Percentiles rank a stretch among this genome's conserved stretches.
phyloP scores from a whole-genome alignment of 257 asterid genomes.

The Solanum gandarillasii region DNA sequence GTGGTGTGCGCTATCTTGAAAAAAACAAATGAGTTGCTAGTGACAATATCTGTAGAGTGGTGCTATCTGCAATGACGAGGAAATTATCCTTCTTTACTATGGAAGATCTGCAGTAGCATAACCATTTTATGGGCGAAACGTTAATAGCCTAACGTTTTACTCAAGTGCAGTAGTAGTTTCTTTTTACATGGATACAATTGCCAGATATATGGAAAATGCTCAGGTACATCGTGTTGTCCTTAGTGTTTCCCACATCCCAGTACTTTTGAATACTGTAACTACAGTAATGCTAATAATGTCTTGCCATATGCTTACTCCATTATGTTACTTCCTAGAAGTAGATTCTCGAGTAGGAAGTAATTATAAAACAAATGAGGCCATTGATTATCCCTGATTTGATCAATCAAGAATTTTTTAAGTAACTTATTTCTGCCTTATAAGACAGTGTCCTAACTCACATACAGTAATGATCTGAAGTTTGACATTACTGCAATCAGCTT shows the following conservation, averaged over 20 bases:
- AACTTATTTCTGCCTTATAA: not conserved
- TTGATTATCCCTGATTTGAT: not conserved
- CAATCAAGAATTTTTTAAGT: not conserved
- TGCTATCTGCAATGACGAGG: not conserved
- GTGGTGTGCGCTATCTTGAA: not conserved
- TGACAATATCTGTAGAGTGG: not conserved
- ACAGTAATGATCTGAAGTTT: not conserved
- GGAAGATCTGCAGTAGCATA: not conserved
- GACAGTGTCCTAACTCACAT: not conserved
- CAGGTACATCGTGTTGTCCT: not conserved
- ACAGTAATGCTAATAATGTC: not conserved
- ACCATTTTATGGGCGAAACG: not conserved
- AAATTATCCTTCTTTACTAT: not conserved
- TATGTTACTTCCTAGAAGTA: not conserved
- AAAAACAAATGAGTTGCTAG: not conserved
- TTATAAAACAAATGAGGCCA: not conserved
- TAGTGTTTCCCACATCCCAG: not conserved
- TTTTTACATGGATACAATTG: not conserved
- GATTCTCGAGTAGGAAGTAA: not conserved
- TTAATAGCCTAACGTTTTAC: not conserved
- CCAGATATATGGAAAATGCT: not conserved
- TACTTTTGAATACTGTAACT: not conserved
- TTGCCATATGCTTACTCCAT: not conserved
- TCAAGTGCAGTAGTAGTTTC: not conserved
- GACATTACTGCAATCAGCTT: not conserved